phyloP scores from a whole-genome alignment of 1,284 basidiomycete species.

The Boletus sp. region DNA sequence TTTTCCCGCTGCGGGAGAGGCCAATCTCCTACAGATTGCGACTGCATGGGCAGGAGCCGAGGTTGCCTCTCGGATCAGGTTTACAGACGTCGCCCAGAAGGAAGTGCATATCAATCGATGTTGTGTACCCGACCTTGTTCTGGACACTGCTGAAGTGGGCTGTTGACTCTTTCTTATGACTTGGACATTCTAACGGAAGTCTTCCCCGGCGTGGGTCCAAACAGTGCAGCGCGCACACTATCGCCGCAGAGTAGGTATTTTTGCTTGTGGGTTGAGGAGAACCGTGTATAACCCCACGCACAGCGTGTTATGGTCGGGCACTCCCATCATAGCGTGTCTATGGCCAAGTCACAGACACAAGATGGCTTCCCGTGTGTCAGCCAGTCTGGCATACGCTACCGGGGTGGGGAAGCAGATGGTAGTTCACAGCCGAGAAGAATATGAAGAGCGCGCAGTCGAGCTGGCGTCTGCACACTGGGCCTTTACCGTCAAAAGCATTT shows the following conservation, averaged over 20 bases:
- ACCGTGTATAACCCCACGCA: constrained; percentile 8
- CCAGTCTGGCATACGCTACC: constrained; percentile 55
- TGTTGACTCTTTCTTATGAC: neutral
- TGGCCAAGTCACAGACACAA: constrained; percentile 54
- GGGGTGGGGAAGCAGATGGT: constrained; percentile 55
- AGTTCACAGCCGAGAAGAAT: constrained; percentile 45
- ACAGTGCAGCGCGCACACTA: constrained; percentile 61
- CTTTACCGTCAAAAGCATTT: constrained; percentile 11
- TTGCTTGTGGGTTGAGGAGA: neutral
- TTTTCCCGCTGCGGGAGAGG: constrained; percentile 54
- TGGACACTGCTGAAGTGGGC: constrained; percentile 58
- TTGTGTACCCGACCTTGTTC: constrained; percentile 54
- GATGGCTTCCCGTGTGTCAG: constrained; percentile 60
- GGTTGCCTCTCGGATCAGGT: constrained; percentile 50
- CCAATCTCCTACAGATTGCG: constrained; percentile 49
- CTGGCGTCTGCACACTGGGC: constrained; percentile 40
- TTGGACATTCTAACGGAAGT: neutral
- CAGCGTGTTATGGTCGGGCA: constrained; percentile 58
- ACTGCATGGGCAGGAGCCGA: constrained; percentile 50
- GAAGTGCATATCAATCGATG: constrained; percentile 52
- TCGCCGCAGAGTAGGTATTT: constrained; percentile 50
- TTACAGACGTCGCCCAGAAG: constrained; percentile 56
- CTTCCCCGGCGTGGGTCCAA: neutral
- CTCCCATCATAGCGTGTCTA: constrained; percentile 57
- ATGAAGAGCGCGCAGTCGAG: constrained; percentile 51